Conservation (phyloP, 2,329 filamentous ascomycete species). For the Fusarium lyarnte region DNA sequence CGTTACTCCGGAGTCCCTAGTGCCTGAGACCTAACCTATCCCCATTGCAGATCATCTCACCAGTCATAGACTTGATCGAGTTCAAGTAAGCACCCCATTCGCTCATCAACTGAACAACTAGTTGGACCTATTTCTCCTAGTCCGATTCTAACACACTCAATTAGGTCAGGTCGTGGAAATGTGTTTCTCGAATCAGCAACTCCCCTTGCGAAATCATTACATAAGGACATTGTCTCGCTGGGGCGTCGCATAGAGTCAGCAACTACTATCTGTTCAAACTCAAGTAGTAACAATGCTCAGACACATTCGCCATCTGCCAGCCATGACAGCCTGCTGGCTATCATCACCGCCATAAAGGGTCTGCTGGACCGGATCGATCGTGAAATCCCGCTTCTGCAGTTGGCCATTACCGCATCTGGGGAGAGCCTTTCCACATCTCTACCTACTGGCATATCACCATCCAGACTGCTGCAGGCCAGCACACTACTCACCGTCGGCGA, state of each 20-base stretch:
- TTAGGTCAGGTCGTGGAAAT: conserved; percentile 63
- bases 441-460: conserved; percentile 86
- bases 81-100: conserved; percentile 69
- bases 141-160: conserved; percentile 8
- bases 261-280: conserved; percentile 69
- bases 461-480: conserved; percentile 89
- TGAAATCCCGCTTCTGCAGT: conserved; percentile 88
- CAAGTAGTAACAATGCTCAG: conserved; percentile 48
- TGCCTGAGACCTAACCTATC: conserved; percentile 9
- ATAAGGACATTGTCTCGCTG: conserved; percentile 83
- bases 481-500: conserved; percentile 90
- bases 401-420: conserved; percentile 94
- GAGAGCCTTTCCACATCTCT: conserved; percentile 84
- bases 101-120: conserved; percentile 13
- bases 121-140: conserved; percentile 7
- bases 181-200: conserved; percentile 82
- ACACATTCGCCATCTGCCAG: conserved; percentile 54
- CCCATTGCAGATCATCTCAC: conserved; percentile 77
- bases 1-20: background rate
- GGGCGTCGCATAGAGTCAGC: conserved; percentile 78
- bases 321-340: conserved; percentile 71
- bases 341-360: conserved; percentile 78
- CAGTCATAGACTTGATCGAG: conserved; percentile 91
- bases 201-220: conserved; percentile 81
- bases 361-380: conserved; percentile 85